Evolutionary conservation across 495 filamentous ascomycete genomes (phyloP), one percentile per base, ranked within the genome.

Genomic region (Lepraria neglecta): DNA sequence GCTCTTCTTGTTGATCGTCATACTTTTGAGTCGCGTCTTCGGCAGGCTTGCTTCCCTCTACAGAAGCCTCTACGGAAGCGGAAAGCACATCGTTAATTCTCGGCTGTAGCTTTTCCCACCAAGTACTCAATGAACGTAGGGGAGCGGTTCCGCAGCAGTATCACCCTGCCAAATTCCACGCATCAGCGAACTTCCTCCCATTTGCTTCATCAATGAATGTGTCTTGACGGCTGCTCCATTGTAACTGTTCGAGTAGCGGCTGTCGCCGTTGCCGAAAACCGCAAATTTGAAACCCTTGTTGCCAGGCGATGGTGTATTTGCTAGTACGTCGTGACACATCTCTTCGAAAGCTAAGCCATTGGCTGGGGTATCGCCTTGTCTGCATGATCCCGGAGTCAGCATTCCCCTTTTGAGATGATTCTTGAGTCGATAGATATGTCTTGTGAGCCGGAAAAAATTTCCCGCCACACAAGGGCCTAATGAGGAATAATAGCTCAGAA

Each of bases 181-280:
- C 31, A 28, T n/a, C 6, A 70, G 19, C 7, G 65, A 57, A 15
- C 24, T 14, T 35, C 60, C 60, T 46, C 68, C 67, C 1, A 65
- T 19, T 24, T 59, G 30, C 21, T 42, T 55, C 40, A 70, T 28
- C 6, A 46, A 40, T 14, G 46, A 38, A 27, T 64, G 21, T 15
- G 68, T 30, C 10, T 38, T 55, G 12, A 9, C n/a, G 14, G 69
- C 68, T 1, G 69, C 68, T 3, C 54, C 62, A 30, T 71, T 71
- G 59, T 62, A 71, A 6, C 68, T 68, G 48, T 42, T 59, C 43
- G 53, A 43, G 28, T 70, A 71, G n/a, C 62, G 58, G 59, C 66
- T 70, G 52, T 71, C 68, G 9, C 69, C 69, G 44, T 68, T 68
- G 14, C 68, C 69, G 43, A 67, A 71, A 17, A 71, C 28, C 5